These are phyloP conservation scores for Aspergillus costaricaensis DNA, from an alignment of 2,329 filamentous ascomycete genomes.

Conservation along the genomic window DNA sequence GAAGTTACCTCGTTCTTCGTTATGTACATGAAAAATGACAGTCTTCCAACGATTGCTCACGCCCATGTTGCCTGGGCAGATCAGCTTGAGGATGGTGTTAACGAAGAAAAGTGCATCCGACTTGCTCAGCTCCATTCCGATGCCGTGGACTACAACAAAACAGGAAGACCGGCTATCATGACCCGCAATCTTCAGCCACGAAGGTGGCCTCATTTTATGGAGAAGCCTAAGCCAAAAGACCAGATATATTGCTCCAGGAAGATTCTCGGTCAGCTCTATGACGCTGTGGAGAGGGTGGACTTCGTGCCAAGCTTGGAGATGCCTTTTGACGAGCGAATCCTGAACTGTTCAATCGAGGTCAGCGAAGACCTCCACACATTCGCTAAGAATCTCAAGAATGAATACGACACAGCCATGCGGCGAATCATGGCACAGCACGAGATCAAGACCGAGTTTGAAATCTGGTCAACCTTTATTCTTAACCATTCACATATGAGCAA, in stretches of 20 bases:
- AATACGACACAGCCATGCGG: slow-evolving; percentile 76
- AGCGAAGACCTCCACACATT: slow-evolving; percentile 57
- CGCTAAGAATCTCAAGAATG: slow-evolving; percentile 67
- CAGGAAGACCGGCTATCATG: slow-evolving; percentile 75
- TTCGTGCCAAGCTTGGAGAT: slow-evolving; percentile 73
- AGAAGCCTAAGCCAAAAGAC: slow-evolving; percentile 56
- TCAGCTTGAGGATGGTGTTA: slow-evolving; percentile 61
- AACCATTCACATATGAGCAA: slow-evolving; percentile 68
- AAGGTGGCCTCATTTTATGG: slow-evolving; percentile 85
- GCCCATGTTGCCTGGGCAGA: slow-evolving; percentile 82
- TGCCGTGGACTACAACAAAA: slow-evolving; percentile 94
- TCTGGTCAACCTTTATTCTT: slow-evolving; percentile 84
- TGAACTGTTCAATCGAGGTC: slow-evolving; percentile 60
- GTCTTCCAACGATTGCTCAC: slow-evolving; percentile 74
- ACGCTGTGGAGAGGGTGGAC: slow-evolving; percentile 67
- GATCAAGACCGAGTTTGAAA: slow-evolving; percentile 84
- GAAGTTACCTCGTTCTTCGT: slow-evolving; percentile 87
- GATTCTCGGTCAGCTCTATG: slow-evolving; percentile 79
- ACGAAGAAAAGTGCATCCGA: slow-evolving; percentile 68
- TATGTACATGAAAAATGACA: slow-evolving; percentile 88
- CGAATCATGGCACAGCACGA: slow-evolving; percentile 83
- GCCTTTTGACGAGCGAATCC: slow-evolving; percentile 74
- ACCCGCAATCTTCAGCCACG: slow-evolving; percentile 59
- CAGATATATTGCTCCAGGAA: slow-evolving; percentile 66
- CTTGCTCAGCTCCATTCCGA: slow-evolving; percentile 82